Percentiles rank a stretch among this genome's conserved stretches.
Conservation (phyloP, 2,329 filamentous ascomycete genomes). For the Dactylellina cionopaga region DNA sequence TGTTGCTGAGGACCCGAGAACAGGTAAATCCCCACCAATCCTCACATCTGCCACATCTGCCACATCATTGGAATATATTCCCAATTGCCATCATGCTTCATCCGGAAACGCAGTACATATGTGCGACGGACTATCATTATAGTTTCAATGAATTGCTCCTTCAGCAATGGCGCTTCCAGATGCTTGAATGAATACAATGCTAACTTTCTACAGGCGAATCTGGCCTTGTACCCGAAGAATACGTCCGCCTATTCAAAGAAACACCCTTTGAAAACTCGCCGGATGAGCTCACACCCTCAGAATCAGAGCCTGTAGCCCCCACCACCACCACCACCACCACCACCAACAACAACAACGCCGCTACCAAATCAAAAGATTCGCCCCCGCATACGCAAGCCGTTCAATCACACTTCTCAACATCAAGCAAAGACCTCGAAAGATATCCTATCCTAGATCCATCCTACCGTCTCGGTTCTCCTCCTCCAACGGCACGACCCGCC, state of each 20-base stretch:
- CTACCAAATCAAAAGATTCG: conserved; percentile 43
- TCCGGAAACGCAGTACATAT: too few species aligned
- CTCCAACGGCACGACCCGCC: conserved; percentile 20
- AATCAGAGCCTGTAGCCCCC: conserved; percentile 54
- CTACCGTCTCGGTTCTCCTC: conserved; percentile 45
- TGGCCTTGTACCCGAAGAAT: conserved; percentile 94
- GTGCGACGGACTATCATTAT: too few species aligned
- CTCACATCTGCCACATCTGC: too few species aligned
- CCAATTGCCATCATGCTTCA: too few species aligned
- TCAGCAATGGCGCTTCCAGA: too few species aligned
- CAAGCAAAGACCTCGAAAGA: conserved; percentile 65
- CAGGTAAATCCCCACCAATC: conserved; percentile 64
- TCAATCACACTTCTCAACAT: conserved; percentile 65
- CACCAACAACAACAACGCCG: too few species aligned
- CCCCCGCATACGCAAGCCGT: conserved; percentile 63
- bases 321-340: too few species aligned
- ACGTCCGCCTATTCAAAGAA: conserved; percentile 88
- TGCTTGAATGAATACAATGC: too few species aligned
- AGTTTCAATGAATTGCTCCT: too few species aligned
- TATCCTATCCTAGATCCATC: conserved; percentile 59
- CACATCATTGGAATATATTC: too few species aligned
- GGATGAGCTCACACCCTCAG: conserved; percentile 42
- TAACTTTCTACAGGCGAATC: conserved; percentile 79
- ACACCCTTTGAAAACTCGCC: conserved; percentile 61
- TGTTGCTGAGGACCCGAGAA: conserved; percentile 94